phyloP scores from a whole-genome alignment of 164 flowering plant species.

The Chimonanthus praecox region DNA sequence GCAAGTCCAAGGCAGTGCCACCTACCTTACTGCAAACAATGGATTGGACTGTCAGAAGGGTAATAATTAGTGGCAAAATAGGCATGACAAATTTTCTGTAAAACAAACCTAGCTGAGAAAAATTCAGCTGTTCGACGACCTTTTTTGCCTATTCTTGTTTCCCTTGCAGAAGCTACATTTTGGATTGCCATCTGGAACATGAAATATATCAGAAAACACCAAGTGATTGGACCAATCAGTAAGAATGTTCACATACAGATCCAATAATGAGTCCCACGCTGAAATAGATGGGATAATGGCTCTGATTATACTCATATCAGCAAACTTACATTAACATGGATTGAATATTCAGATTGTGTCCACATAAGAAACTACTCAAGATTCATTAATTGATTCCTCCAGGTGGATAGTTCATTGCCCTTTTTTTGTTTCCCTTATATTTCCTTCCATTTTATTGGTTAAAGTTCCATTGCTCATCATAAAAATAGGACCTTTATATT shows the following conservation, averaged over 20 bases:
- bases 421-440: no score
- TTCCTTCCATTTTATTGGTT: no score
- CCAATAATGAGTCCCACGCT: not conserved
- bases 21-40: conserved; percentile 57
- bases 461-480: no score
- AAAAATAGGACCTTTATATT: not conserved
- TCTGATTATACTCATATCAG: not conserved
- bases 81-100: no score
- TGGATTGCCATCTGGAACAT: conserved; percentile 67
- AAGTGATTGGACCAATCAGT: not conserved
- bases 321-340: not conserved
- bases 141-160: conserved; percentile 78
- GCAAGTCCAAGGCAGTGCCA: conserved; percentile 57
- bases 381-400: no score
- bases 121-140: conserved; percentile 68
- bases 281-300: not conserved
- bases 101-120: conserved; percentile 51
- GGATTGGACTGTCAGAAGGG: not conserved
- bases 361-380: no score
- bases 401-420: no score
- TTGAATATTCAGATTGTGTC: not conserved
- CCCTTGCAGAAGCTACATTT: conserved; percentile 80
- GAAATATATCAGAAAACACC: not conserved
- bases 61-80: no score
- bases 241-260: not conserved